Percentiles rank a stretch among this genome's conserved stretches.
Conservation (phyloP, 2,329 filamentous ascomycete species). For the Aquanectria penicillioides region DNA sequence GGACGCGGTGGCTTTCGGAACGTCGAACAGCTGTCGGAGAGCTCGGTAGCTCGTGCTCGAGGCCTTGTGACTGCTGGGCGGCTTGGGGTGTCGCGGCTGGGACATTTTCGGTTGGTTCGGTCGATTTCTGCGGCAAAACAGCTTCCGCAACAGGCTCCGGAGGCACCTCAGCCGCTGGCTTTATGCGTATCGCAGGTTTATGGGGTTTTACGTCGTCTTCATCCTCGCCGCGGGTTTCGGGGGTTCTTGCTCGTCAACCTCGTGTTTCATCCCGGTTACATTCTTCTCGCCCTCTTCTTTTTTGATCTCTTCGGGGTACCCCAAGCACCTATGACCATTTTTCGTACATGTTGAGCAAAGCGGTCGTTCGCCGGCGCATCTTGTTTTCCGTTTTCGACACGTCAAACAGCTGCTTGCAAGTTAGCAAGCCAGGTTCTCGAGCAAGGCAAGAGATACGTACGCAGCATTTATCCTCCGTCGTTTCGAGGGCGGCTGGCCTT, state of each 20-base stretch:
- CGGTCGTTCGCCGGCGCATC: conserved; percentile 79
- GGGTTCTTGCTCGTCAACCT: conserved; percentile 41
- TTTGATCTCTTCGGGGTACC: conserved; percentile 68
- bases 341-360: conserved; percentile 77
- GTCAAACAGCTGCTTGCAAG: conserved; percentile 47
- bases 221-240: conserved; percentile 43
- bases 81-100: conserved; percentile 13
- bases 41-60: conserved; percentile 39
- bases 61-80: conserved; percentile 7
- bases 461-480: conserved; percentile 82
- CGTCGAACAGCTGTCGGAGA: conserved; percentile 59
- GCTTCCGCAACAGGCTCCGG: conserved; percentile 14
- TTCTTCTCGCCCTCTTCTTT: conserved; percentile 51
- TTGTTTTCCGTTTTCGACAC: conserved; percentile 79
- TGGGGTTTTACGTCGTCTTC: conserved; percentile 51
- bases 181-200: conserved; percentile 22
- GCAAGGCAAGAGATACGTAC: conserved; percentile 57
- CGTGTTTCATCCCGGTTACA: conserved; percentile 13
- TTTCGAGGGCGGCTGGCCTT: conserved; percentile 83
- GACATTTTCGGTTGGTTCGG: conserved; percentile 15
- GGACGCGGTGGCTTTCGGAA: conserved; percentile 72
- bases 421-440: conserved; percentile 11
- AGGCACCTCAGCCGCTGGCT: conserved; percentile 24
- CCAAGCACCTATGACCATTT: conserved; percentile 75
- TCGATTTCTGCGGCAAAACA: conserved; percentile 21